Conservation (phyloP, 2,329 filamentous ascomycete genomes). For the Fusarium sarcochroum region DNA sequence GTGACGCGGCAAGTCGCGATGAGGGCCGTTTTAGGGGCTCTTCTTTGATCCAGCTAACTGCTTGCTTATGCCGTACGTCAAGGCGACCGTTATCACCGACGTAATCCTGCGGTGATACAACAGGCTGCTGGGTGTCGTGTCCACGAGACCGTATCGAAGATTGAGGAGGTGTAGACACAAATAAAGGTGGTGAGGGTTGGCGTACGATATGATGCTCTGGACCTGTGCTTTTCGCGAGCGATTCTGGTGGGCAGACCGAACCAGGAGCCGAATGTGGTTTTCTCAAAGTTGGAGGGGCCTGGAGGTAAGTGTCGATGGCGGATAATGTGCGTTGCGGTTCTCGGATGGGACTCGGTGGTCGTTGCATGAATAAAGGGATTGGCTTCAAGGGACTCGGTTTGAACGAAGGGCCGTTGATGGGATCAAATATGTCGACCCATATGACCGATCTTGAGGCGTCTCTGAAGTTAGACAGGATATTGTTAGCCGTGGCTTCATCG, state of each 20-base stretch:
- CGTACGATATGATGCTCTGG: neutral
- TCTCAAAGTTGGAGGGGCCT: slow-evolving; percentile 18
- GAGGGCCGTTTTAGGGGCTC: slow-evolving; percentile 59
- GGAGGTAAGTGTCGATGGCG: slow-evolving; percentile 28
- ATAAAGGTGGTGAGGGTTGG: slow-evolving; percentile 8
- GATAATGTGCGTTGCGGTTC: slow-evolving; percentile 22
- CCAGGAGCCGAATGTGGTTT: slow-evolving; percentile 19
- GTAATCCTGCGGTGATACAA: slow-evolving; percentile 2
- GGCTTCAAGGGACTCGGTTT: slow-evolving; percentile 65
- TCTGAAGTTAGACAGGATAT: slow-evolving; percentile 32
- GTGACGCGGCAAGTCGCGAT: slow-evolving; percentile 48
- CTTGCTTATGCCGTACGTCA: slow-evolving; percentile 33
- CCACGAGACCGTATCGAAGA: slow-evolving; percentile 12
- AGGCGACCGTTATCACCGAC: slow-evolving; percentile 9
- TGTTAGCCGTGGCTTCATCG: slow-evolving; percentile 9
- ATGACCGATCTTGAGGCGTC: slow-evolving; percentile 55
- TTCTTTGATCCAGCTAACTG: slow-evolving; percentile 49
- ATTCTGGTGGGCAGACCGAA: slow-evolving; percentile 8
- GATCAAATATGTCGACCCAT: slow-evolving; percentile 66
- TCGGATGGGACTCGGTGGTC: slow-evolving; percentile 37
- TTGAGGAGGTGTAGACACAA: slow-evolving; percentile 1
- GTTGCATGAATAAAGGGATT: slow-evolving; percentile 63
- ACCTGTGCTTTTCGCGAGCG: neutral
- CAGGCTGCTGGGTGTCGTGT: neutral
- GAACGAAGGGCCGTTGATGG: slow-evolving; percentile 62